Conservation (phyloP, 2,329 filamentous ascomycete genomes). For the Myriosclerotinia duriaeana region DNA sequence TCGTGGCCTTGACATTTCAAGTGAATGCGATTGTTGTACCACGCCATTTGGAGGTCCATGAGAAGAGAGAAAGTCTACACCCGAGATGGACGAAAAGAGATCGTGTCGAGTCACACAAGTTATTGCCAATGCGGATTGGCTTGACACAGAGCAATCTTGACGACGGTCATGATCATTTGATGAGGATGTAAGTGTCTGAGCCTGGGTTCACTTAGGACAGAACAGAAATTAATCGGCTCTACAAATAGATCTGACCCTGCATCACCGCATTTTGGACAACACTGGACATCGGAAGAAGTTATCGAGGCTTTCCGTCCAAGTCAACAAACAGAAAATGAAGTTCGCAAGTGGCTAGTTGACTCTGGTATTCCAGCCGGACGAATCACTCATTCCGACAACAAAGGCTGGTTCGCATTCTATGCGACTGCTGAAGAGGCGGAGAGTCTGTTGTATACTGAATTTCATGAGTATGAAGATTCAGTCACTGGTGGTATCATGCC, state of each 20-base stretch:
- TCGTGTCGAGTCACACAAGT: conserved; percentile 29
- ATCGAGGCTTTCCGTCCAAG: conserved; percentile 40
- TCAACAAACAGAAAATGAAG: conserved; percentile 38
- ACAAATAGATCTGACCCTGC: conserved; percentile 32
- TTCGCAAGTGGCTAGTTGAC: conserved; percentile 41
- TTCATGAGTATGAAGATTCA: conserved; percentile 48
- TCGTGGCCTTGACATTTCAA: conserved; percentile 11
- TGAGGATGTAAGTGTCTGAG: conserved; percentile 34
- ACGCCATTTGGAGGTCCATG: conserved; percentile 31
- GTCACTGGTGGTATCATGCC: conserved; percentile 37
- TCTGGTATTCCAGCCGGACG: conserved; percentile 39
- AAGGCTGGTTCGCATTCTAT: conserved; percentile 44
- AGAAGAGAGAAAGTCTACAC: conserved; percentile 30
- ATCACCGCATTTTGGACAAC: conserved; percentile 41
- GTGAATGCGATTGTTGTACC: conserved; percentile 28
- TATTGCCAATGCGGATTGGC: conserved; percentile 36
- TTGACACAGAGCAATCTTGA: conserved; percentile 34
- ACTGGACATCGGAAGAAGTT: conserved; percentile 41
- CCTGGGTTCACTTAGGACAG: conserved; percentile 27
- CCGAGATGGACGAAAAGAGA: conserved; percentile 35
- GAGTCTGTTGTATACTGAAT: conserved; percentile 41
- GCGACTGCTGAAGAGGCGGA: conserved; percentile 42
- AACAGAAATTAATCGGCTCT: not conserved
- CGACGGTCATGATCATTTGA: conserved; percentile 32
- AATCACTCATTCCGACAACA: conserved; percentile 42